Evolutionary conservation across 768 basidiomycete species (phyloP).

Genomic region (Rossbeevera mucosa): DNA sequence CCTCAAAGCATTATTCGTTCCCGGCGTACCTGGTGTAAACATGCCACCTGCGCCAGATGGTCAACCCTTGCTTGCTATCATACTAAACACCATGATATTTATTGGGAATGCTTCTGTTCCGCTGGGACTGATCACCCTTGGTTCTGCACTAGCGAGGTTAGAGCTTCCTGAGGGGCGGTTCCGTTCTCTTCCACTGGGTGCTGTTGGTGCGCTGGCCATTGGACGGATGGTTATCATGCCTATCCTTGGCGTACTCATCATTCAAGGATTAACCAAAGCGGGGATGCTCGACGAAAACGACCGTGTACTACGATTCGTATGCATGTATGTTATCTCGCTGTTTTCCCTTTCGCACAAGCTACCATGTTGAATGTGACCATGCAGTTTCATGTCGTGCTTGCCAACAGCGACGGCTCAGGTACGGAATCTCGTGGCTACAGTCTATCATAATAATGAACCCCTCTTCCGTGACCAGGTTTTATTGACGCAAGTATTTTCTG

Average conservation of each 20-base stretch:
- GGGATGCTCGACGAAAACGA: slow-evolving; percentile 49
- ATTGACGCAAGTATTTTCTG: slow-evolving; percentile 63
- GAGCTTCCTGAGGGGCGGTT: slow-evolving; percentile 46
- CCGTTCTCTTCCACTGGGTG: slow-evolving; percentile 43
- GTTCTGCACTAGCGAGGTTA: slow-evolving; percentile 58
- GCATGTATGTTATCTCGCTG: slow-evolving; percentile 48
- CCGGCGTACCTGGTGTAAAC: slow-evolving; percentile 35
- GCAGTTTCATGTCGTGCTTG: slow-evolving; percentile 55
- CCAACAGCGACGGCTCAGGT: slow-evolving; percentile 62
- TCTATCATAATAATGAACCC: background rate
- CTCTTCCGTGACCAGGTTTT: slow-evolving; percentile 40
- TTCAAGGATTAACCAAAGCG: slow-evolving; percentile 41
- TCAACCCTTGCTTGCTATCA: slow-evolving; percentile 58
- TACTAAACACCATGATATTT: slow-evolving; percentile 54
- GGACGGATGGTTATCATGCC: slow-evolving; percentile 56
- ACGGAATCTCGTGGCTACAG: background rate
- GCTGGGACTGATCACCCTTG: slow-evolving; percentile 56
- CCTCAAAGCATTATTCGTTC: slow-evolving; percentile 59
- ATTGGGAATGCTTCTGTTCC: slow-evolving; percentile 63
- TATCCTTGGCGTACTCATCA: slow-evolving; percentile 56
- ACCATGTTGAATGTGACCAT: background rate
- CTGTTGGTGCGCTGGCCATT: slow-evolving; percentile 49
- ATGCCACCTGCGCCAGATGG: slow-evolving; percentile 60
- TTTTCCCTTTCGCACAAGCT: background rate
- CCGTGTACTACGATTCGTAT: slow-evolving; percentile 59